Base-by-base conservation (phyloP, 192 early-diverging fungal species). In the Coemansia sp. region DNA sequence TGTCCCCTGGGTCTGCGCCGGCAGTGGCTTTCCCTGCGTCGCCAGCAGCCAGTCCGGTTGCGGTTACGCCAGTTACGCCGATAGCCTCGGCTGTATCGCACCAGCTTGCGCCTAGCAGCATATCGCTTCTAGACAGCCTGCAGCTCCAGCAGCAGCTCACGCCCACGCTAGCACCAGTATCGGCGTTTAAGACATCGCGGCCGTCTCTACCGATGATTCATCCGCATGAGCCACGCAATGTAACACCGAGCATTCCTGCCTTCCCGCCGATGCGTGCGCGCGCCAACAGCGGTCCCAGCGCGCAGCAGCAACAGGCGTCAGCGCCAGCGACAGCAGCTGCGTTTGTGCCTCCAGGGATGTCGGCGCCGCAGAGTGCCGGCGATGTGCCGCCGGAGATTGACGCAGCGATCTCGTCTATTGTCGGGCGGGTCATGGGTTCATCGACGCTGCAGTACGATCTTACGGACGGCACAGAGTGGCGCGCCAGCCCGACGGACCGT, bases 371-470 rank as follows among this genome's bases (percentile, higher is more conserved):
- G 4, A 23, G 32, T 9, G 35, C 57, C 18, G 43, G 49, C 40
- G 61, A 42, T 28, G 64, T 60, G 46, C 64, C 73, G 50, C 61
- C 64, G 11, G 73, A 77, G 56, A 53, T 77, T 42, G 74, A 77
- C 23, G 74, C 74, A 12, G 74, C 71, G 49, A 71, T 77, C 27
- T 46, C 64, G 46, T 77, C 74, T 28, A 77, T 77, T 43, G 68
- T 77, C 12, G 68, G 68, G 11, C 67, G 67, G 2, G 74, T 77
- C 31, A 77, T 77, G 74, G 74, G 69, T 19, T 67, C 68, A 5
- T 62, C 50, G 21, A 71, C 64, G 1, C 52, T 77, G 9, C 64
- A 77, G 31, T 58, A 59, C 47, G 74, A 71, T 11, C 68, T 77
- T n/a, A 67, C 51, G 4, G 64, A 58, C 12, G 74, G 74, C 10